Base-by-base conservation (phyloP, 257 asterid species). In the Plectranthus barbatus region DNA sequence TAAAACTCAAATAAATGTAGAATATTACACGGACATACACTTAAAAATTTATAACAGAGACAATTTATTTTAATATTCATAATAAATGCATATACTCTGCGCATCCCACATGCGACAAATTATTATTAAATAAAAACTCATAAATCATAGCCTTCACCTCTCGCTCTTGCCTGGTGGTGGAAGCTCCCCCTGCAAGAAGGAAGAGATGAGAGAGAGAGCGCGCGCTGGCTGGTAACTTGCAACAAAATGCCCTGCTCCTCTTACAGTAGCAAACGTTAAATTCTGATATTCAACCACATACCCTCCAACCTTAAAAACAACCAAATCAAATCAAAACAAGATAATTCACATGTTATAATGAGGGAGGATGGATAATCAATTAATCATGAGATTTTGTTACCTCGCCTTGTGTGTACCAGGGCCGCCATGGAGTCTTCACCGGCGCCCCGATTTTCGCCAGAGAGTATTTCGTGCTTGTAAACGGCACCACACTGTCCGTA, bases 211-310 rank as follows among this genome's bases (percentile, higher is more conserved):
- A 34, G 46, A 5, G 18, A 79, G 74, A 3, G 83, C 87, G 0
- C 81, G 71, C 4, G 68, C 69, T 0, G 83, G 91, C 48, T 81
- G 85, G 57, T 78, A 81, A 36, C 84, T 79, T 7, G 91, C 85
- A n/a, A 81, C 85, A 9, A 69, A 68, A 68, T 76, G 85, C n/a
- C 87, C 87, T 4, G 91, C 72, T 26, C 87, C 87, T 73, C 84
- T 70, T 40, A 79, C 72, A 0, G 70, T 81, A 62, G 68, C 81
- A 2, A 84, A 79, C 1, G 86, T 79, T 39, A 84, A 33, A 23
- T 80, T 76, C 10, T 75, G 65, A 34, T 81, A 81, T 13, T 57
- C 84, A 17, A 77, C 86, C 5, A 47, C 84, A 9, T 69, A 82
- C 0, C 91, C 91, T 54, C 86, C 87, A 46, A 84, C 91, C 91